A percentile compares a stretch with the other conserved stretches of the same genome.
phyloP scores from a whole-genome alignment of 441 rosid genomes.

The Euphorbia schlechtendalii region DNA sequence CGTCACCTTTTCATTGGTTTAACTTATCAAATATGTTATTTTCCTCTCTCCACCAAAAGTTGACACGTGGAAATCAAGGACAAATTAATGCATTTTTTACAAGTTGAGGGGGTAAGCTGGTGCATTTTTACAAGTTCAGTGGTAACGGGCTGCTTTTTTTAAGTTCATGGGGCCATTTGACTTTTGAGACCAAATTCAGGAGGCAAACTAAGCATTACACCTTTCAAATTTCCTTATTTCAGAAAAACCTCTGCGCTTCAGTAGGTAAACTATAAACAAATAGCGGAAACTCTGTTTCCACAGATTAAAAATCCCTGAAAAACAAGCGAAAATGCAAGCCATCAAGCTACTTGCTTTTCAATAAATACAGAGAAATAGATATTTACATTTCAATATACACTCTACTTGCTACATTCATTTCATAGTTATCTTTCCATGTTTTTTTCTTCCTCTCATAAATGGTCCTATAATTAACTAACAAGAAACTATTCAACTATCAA shows the following conservation, averaged over 20 bases:
- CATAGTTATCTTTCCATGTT: neutral
- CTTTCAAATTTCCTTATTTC: neutral
- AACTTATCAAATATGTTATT: too few relatives aligned
- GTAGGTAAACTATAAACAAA: neutral
- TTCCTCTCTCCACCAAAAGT: too few relatives aligned
- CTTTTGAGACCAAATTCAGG: too few relatives aligned
- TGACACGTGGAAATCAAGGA: too few relatives aligned
- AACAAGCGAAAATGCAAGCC: neutral
- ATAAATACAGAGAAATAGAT: neutral
- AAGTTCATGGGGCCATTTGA: too few relatives aligned
- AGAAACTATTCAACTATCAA: neutral
- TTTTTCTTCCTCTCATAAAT: neutral
- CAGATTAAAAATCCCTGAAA: neutral
- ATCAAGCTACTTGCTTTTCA: slow-evolving; percentile 1
- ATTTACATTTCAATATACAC: neutral
- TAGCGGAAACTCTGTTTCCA: neutral
- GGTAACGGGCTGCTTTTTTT: too few relatives aligned
- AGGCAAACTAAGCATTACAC: too few relatives aligned
- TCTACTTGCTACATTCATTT: neutral
- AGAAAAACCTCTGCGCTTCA: neutral
- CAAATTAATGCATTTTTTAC: too few relatives aligned
- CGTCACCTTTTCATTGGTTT: too few relatives aligned
- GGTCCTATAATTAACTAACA: neutral
- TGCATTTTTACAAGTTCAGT: too few relatives aligned
- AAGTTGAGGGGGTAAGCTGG: too few relatives aligned